Evolutionary conservation across 2,329 filamentous ascomycete genomes (phyloP).

Genomic region (Penicillium janthinellum): DNA sequence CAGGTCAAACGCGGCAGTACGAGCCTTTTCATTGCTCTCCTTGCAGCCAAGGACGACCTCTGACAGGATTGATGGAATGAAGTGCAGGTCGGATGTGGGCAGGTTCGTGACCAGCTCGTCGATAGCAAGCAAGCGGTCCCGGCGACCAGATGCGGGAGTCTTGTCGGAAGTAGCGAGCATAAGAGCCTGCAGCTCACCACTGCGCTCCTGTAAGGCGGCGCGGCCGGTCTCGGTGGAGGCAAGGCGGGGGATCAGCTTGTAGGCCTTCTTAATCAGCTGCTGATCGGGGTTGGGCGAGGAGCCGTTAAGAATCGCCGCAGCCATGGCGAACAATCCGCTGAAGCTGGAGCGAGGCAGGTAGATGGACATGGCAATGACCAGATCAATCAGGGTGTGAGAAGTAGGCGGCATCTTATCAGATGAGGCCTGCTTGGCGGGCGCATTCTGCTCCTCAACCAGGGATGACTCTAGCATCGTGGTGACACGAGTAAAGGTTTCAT

Average conservation of each 20-base stretch:
- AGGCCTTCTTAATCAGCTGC: conserved; percentile 97
- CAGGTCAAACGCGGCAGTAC: conserved; percentile 85
- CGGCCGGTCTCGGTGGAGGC: conserved; percentile 77
- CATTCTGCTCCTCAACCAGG: conserved; percentile 64
- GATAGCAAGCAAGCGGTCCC: conserved; percentile 83
- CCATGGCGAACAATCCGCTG: conserved; percentile 80
- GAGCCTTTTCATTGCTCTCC: conserved; percentile 93
- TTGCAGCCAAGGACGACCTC: conserved; percentile 97
- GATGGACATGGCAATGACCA: conserved; percentile 92
- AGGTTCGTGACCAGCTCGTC: conserved; percentile 77
- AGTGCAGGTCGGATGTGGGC: conserved; percentile 77
- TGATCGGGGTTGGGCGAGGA: conserved; percentile 60
- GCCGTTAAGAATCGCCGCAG: conserved; percentile 77
- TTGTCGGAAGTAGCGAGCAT: conserved; percentile 79
- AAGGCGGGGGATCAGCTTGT: conserved; percentile 92
- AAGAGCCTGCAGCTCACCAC: conserved; percentile 76
- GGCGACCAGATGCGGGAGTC: conserved; percentile 79
- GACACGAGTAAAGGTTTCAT: conserved; percentile 85
- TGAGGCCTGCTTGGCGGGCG: conserved; percentile 62
- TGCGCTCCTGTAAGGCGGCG: conserved; percentile 74
- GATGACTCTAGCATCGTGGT: conserved; percentile 78
- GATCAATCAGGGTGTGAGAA: conserved; percentile 91
- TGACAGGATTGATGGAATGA: conserved; percentile 86
- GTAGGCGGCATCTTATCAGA: conserved; percentile 84
- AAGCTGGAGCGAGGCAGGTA: conserved; percentile 90